phyloP scores from a whole-genome alignment of 2,329 filamentous ascomycete species.

The Cladobotryum mycophilum region DNA sequence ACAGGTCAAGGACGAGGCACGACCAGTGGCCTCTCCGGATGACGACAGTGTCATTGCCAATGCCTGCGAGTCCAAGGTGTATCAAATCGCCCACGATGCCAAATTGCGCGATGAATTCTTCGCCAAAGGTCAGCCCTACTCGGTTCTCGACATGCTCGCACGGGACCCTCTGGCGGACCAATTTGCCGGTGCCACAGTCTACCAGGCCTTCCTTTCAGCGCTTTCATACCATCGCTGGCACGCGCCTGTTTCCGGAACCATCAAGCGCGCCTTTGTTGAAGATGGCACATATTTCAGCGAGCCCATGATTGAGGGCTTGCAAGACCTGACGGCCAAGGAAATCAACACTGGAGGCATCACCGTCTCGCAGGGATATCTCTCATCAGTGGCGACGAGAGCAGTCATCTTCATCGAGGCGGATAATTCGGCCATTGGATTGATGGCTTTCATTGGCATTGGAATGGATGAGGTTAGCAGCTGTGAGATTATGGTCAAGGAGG shows the following conservation, averaged over 20 bases:
- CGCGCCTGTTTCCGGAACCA: slow-evolving; percentile 55
- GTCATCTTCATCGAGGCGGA: slow-evolving; percentile 67
- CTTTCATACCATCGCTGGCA: slow-evolving; percentile 70
- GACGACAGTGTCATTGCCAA: slow-evolving; percentile 52
- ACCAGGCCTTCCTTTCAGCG: slow-evolving; percentile 63
- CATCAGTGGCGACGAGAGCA: slow-evolving; percentile 60
- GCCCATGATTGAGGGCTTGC: slow-evolving; percentile 33
- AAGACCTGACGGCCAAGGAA: slow-evolving; percentile 22
- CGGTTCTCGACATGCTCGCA: slow-evolving; percentile 56
- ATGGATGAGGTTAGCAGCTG: slow-evolving; percentile 74
- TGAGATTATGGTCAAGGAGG: slow-evolving; percentile 62
- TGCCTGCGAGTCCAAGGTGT: slow-evolving; percentile 58
- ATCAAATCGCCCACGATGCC: slow-evolving; percentile 43
- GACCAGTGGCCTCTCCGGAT: slow-evolving; percentile 52
- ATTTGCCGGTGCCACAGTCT: slow-evolving; percentile 60
- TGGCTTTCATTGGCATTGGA: slow-evolving; percentile 65
- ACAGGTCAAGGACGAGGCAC: slow-evolving; percentile 42
- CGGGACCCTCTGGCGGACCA: slow-evolving; percentile 45
- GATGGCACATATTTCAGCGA: slow-evolving; percentile 66
- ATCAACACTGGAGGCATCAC: slow-evolving; percentile 39
- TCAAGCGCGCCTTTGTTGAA: slow-evolving; percentile 51
- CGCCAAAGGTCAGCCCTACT: slow-evolving; percentile 65
- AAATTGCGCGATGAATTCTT: slow-evolving; percentile 57
- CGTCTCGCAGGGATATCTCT: slow-evolving; percentile 59
- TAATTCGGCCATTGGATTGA: slow-evolving; percentile 58